Base-by-base conservation (phyloP, 2,329 filamentous ascomycete species). In the Xylariaceae sp. region DNA sequence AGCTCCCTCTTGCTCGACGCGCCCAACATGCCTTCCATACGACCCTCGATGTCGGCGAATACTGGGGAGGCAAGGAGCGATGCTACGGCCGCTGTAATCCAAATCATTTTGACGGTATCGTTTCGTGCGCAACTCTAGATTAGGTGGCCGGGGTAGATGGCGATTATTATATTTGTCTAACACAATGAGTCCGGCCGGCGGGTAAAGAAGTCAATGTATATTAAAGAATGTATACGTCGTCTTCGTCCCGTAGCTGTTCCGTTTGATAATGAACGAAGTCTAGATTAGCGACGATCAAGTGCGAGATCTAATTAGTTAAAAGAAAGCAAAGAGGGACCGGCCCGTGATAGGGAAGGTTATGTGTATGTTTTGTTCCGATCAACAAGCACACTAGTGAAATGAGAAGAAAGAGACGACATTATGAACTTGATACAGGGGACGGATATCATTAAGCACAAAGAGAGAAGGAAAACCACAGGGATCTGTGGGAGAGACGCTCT, bases 1-100 rank as follows among this genome's bases (percentile, higher is more conserved):
- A 66, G 40, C n/a, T 52, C 44, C 9, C 46, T 32, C 48, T 7
- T 14, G 32, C 48, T 48, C 12, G 48, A 55, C 40, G 60, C 32
- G 19, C 46, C 48, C 23, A 66, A 18, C 40, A 65, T 32, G 18
- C 45, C 58, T 48, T 56, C 58, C 47, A 66, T 44, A 14, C 48
- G 54, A 46, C 37, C 56, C 21, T 61, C 53, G 14, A 74, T 60
- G 14, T 73, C 70, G 40, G 74, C 75, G 41, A 71, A 65, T 32
- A 70, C 74, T 50, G 68, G 71, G 19, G 64, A 63, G 57, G 69
- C 73, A 44, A 77, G 68, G 59, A 76, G 64, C 51, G 73, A 69
- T 44, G 70, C 70, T 23, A 72, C 61, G 20, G 75, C 58, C 47
- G 66, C 59, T 26, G 66, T 67, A 57, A 69, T 67, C 73, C 73